These are phyloP conservation scores for Populus hybrid DNA, from an alignment of 441 rosid species.

Conservation along the genomic window DNA sequence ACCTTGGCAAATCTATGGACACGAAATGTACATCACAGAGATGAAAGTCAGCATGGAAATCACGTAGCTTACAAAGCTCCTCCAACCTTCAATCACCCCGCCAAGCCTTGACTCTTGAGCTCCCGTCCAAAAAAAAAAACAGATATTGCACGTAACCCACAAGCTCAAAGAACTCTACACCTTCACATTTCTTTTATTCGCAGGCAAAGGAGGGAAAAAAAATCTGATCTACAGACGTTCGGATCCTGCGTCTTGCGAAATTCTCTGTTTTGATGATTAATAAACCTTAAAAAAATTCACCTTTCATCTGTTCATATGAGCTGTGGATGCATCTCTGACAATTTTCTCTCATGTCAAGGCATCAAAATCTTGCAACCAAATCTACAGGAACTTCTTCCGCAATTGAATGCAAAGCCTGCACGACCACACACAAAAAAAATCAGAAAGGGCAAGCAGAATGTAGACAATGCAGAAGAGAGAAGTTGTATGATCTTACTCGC, in stretches of 20 bases:
- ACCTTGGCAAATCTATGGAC: conserved; percentile 16
- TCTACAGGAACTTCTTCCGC: conserved; percentile 22
- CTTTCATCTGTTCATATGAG: conserved; percentile 16
- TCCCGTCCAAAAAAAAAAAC: background rate
- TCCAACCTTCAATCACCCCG: conserved; percentile 13
- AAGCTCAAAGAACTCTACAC: conserved; percentile 32
- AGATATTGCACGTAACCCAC: conserved; percentile 12
- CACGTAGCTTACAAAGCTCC: conserved; percentile 18
- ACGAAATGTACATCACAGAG: conserved; percentile 23
- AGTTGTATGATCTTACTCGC: conserved; percentile 12
- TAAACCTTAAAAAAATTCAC: conserved; percentile 9
- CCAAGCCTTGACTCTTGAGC: conserved; percentile 5
- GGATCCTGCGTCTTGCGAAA: conserved; percentile 18
- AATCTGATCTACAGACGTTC: conserved; percentile 23
- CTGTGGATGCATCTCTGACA: conserved; percentile 10
- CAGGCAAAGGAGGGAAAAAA: conserved; percentile 12
- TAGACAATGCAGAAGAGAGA: conserved; percentile 6
- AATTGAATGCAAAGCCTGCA: conserved; percentile 23
- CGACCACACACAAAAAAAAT: conserved; percentile 1
- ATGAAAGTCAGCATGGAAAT: conserved; percentile 10
- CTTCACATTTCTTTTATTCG: conserved; percentile 28
- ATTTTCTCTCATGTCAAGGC: conserved; percentile 15
- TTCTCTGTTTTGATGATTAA: background rate
- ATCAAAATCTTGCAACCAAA: conserved; percentile 21
- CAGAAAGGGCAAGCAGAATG: conserved; percentile 3